Conservation (phyloP, 495 filamentous ascomycete species). For the Podospora fimiseda region DNA sequence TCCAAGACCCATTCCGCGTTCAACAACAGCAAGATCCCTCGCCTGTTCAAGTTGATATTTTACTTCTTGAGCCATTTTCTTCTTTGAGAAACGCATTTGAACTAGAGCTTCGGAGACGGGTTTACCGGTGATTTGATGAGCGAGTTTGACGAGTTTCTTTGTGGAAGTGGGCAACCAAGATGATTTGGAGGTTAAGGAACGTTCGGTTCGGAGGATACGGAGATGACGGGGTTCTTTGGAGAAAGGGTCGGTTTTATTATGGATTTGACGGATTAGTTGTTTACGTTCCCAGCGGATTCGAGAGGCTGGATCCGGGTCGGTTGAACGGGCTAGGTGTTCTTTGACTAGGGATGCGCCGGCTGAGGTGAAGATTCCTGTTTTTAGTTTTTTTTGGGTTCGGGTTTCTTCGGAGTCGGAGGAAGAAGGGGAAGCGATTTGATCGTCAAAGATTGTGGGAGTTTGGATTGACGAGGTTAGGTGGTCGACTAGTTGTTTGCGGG, state of each 20-base stretch:
- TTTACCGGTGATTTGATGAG: conserved; percentile 86
- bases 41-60: conserved; percentile 69
- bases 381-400: background rate
- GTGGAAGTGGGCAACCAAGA: conserved; percentile 67
- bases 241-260: conserved; percentile 37
- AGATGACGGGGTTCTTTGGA: conserved; percentile 60
- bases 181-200: conserved; percentile 56
- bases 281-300: conserved; percentile 72
- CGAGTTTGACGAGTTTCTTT: conserved; percentile 82
- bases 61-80: conserved; percentile 83
- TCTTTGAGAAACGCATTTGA: conserved; percentile 94
- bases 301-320: conserved; percentile 63
- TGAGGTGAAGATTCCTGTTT: background rate
- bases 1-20: conserved; percentile 79
- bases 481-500: conserved; percentile 25
- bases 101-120: conserved; percentile 82
- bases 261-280: conserved; percentile 68
- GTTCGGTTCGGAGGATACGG: conserved; percentile 66
- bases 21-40: conserved; percentile 67
- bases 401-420: background rate
- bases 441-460: conserved; percentile 56
- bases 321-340: conserved; percentile 46
- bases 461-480: conserved; percentile 25
- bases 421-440: conserved; percentile 26
- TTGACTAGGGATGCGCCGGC: conserved; percentile 26